Percentiles rank a stretch among this genome's conserved stretches.
Conservation (phyloP, 1,284 basidiomycete species). For the Malassezia pachydermatis region DNA sequence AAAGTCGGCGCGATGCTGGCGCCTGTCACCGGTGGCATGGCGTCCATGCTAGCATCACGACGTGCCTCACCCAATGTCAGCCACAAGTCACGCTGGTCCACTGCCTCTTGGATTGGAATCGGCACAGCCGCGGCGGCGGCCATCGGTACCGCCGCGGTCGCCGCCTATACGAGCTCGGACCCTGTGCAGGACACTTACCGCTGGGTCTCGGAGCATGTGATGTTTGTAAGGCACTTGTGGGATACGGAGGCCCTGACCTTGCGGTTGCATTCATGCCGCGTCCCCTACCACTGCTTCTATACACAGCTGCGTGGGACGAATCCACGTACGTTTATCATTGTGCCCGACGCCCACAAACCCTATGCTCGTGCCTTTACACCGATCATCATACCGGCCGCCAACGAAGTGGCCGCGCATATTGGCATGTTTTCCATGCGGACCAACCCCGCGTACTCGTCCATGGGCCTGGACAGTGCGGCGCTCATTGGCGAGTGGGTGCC, state of each 20-base stretch:
- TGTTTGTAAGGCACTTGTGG: constrained; percentile 80
- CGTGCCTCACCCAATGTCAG: constrained; percentile 50
- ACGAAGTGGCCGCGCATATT: constrained; percentile 77
- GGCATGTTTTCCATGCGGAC: constrained; percentile 72
- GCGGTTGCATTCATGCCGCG: constrained; percentile 49
- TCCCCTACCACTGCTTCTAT: constrained; percentile 51
- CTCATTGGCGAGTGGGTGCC: constrained; percentile 2
- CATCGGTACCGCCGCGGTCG: constrained; percentile 63
- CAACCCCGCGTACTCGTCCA: constrained; percentile 81
- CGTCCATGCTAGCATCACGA: constrained; percentile 12
- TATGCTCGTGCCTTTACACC: constrained; percentile 25
- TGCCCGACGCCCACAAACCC: constrained; percentile 22
- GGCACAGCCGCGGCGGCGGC: constrained; percentile 54
- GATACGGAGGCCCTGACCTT: constrained; percentile 59
- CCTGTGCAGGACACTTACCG: constrained; percentile 43
- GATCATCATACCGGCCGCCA: constrained; percentile 53
- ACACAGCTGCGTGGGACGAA: constrained; percentile 26
- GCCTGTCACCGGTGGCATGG: constrained; percentile 36
- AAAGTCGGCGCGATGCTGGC: constrained; percentile 36
- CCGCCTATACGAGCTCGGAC: constrained; percentile 56
- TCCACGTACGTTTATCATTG: constrained; percentile 36
- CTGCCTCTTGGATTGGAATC: constrained; percentile 11
- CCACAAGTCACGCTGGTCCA: constrained; percentile 19
- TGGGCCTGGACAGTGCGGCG: constrained; percentile 53
- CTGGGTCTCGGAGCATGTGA: constrained; percentile 79